Conservation (phyloP, 192 early-diverging fungal species). For the Coemansia sp. region DNA sequence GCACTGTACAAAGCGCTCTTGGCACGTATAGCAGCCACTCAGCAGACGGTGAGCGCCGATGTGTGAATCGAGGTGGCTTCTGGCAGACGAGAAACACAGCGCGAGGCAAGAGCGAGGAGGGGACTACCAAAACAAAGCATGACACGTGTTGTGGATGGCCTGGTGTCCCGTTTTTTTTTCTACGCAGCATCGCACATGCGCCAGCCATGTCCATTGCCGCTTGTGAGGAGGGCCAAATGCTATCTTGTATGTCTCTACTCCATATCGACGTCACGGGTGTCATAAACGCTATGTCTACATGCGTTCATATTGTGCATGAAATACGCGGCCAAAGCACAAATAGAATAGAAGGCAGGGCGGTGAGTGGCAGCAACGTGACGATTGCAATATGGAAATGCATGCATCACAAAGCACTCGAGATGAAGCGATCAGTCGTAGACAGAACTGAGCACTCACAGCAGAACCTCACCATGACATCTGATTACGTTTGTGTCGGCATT, state of each 20-base stretch:
- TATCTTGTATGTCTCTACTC: background rate
- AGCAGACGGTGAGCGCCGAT: conserved; percentile 2
- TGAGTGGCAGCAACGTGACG: conserved; percentile 21
- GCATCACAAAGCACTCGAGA: conserved; percentile 12
- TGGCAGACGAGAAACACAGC: background rate
- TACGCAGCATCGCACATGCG: conserved; percentile 7
- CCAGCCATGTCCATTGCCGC: background rate
- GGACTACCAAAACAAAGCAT: background rate
- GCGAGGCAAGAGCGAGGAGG: background rate
- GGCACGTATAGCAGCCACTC: conserved; percentile 3
- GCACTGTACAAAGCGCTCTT: background rate
- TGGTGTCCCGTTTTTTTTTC: background rate
- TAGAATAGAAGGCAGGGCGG: background rate
- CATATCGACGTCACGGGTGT: background rate
- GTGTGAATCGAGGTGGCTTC: conserved; percentile 11
- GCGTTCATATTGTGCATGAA: background rate
- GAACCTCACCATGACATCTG: background rate
- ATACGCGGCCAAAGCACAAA: background rate
- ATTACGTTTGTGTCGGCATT: conserved; percentile 1
- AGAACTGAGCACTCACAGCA: background rate
- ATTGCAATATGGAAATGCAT: conserved; percentile 26
- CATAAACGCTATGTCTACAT: background rate
- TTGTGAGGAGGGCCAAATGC: background rate
- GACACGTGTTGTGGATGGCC: background rate
- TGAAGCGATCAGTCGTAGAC: background rate